Evolutionary conservation across 139 green algal genomes (phyloP).

Genomic region (Nannochloris sp.): DNA sequence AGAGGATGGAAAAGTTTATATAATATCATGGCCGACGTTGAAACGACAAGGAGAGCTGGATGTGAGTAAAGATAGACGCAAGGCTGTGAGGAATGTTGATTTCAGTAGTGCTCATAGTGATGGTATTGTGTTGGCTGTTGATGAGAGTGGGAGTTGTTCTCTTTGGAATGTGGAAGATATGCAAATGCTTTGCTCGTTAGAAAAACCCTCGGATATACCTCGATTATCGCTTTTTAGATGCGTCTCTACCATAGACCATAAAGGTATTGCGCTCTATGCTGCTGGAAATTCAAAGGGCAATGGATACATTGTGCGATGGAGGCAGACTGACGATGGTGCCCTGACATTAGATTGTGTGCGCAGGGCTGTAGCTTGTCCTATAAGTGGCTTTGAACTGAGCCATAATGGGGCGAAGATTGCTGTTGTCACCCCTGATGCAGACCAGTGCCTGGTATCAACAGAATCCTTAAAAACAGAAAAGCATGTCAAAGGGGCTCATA

Average conservation of each 20-base stretch:
- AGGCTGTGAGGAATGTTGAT: slow-evolving; percentile 24
- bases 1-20: slow-evolving; percentile 25
- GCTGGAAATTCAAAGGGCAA: slow-evolving; percentile 17
- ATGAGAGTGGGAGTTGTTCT: slow-evolving; percentile 19
- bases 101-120: slow-evolving; percentile 19
- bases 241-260: slow-evolving; percentile 9
- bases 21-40: slow-evolving; percentile 24
- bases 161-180: slow-evolving; percentile 17
- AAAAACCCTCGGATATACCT: slow-evolving; percentile 22
- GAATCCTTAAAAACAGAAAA: slow-evolving; percentile 17
- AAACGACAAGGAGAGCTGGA: slow-evolving; percentile 1
- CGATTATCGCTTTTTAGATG: slow-evolving; percentile 24
- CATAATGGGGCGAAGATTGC: slow-evolving; percentile 17
- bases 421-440: slow-evolving; percentile 24
- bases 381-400: slow-evolving; percentile 26
- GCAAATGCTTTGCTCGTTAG: slow-evolving; percentile 14
- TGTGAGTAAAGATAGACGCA: slow-evolving; percentile 1
- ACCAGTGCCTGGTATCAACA: slow-evolving; percentile 19
- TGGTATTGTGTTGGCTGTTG: slow-evolving; percentile 16
- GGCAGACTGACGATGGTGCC: slow-evolving; percentile 22
- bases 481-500: slow-evolving; percentile 28
- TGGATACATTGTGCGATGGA: slow-evolving; percentile 23
- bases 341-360: slow-evolving; percentile 10
- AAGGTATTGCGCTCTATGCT: slow-evolving; percentile 14
- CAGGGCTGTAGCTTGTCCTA: slow-evolving; percentile 12